Base-by-base conservation (phyloP, 2,329 filamentous ascomycete species). In the Alternaria gansuensis region DNA sequence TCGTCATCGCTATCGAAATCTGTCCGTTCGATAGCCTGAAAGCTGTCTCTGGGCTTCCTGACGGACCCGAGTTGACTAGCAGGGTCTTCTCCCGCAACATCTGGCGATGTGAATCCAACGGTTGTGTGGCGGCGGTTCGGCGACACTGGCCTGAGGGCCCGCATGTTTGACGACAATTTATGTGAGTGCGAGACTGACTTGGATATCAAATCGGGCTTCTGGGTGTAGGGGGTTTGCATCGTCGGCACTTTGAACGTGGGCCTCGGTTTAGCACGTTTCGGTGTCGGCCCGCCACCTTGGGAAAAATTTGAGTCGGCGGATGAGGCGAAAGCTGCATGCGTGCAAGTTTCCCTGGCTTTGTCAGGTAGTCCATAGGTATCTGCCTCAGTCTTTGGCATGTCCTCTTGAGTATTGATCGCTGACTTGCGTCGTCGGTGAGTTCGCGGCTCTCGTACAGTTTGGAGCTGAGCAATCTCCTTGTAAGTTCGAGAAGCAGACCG, bases 251-350 rank as follows among this genome's bases (percentile, higher is more conserved):
- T 76, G 61, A 73, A 75, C 1, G 75, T 66, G 4, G 64, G 56
- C 21, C 72, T 70, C 26, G 75, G 70, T 52, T 77, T 79, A 1
- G 73, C 59, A 14, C 81, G 77, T 62, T 83, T 83, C 3, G 80
- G 79, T 6, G 73, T 76, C 2, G 77, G 77, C 11, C 69, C 68
- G 21, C 60, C 56, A n/a, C 61, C 54, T 26, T 63, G 65, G 5
- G 61, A 68, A 5, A 57, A 57, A 8, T 64, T 56, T 21, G 66
- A 66, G 23, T 57, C 54, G 5, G 49, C 39, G 3, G 60, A 63
- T 3, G 72, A 73, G 14, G 53, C 66, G 40, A 73, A 70, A 3
- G 70, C 72, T 6, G 62, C 59, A 50, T 75, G 64, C 4, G 64
- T 55, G 11, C 62, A 14, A n/a, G 54, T 51, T 14, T 71, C 69